Conservation (phyloP, 306 rosid species). For the Fagus sylvatica region DNA sequence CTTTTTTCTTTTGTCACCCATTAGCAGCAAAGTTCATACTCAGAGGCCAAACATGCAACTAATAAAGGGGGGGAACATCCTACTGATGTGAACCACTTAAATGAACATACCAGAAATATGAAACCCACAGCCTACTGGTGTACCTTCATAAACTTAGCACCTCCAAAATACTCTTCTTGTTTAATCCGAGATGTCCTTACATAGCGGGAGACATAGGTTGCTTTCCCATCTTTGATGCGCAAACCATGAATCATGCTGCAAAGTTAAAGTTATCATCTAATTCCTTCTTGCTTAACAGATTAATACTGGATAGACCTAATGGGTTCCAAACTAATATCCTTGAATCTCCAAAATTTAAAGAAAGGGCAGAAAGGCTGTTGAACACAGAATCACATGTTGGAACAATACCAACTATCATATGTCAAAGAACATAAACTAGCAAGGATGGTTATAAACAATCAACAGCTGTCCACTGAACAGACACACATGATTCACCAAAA, state of each 20-base stretch:
- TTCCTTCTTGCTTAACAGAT: constrained; percentile 5
- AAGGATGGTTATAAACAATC: background rate
- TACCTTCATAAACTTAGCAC: constrained; percentile 88
- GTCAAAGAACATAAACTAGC: background rate
- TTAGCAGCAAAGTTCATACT: too few relatives aligned
- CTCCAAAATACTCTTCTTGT: constrained; percentile 88
- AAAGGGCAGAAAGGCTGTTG: background rate
- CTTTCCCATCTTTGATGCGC: constrained; percentile 94
- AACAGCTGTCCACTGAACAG: background rate
- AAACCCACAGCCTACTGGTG: background rate
- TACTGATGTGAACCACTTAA: background rate
- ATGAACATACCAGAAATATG: background rate
- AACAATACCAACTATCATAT: background rate
- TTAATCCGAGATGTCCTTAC: constrained; percentile 81
- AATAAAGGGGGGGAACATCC: background rate
- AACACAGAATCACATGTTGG: background rate
- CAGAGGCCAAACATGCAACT: background rate
- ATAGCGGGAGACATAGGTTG: constrained; percentile 80
- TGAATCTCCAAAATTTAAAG: background rate
- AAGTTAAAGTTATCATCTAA: constrained; percentile 19
- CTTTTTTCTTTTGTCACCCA: too few relatives aligned
- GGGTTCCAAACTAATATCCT: background rate
- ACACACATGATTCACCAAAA: background rate
- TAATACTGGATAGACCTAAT: constrained; percentile 7
- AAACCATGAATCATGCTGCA: constrained; percentile 95